These are phyloP conservation scores for Alternaria triticimaculans DNA, from an alignment of 2,329 filamentous ascomycete genomes.

Conservation along the genomic window DNA sequence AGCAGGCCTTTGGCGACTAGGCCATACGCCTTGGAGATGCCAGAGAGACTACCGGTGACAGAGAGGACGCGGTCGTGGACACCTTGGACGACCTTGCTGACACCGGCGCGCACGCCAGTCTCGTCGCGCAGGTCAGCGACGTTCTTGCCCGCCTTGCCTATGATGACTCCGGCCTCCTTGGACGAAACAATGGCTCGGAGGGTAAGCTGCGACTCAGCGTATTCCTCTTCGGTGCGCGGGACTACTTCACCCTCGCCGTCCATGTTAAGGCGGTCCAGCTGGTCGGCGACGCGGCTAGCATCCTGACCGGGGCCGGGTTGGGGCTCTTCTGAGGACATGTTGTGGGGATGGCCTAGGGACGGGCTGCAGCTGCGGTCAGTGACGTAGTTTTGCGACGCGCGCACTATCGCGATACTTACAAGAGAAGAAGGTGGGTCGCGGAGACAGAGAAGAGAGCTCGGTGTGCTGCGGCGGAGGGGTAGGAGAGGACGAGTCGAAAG, in stretches of 20 bases:
- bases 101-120: conserved; percentile 96
- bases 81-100: conserved; percentile 97
- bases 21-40: conserved; percentile 89
- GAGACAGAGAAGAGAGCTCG: conserved; percentile 4
- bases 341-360: conserved; percentile 44
- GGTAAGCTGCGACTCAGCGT: conserved; percentile 89
- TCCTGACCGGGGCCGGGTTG: conserved; percentile 42
- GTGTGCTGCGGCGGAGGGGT: conserved; percentile 9
- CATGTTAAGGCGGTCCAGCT: conserved; percentile 51
- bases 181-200: conserved; percentile 97
- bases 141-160: conserved; percentile 98
- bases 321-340: conserved; percentile 52
- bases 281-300: conserved; percentile 49
- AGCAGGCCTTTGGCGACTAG: conserved; percentile 90
- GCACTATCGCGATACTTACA: conserved; percentile 25
- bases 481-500: conserved; percentile 9
- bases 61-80: conserved; percentile 97
- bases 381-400: conserved; percentile 30
- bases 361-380: conserved; percentile 38
- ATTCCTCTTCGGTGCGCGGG: conserved; percentile 96
- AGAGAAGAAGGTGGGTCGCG: conserved; percentile 12
- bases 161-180: conserved; percentile 98
- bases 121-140: conserved; percentile 96
- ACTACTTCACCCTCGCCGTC: conserved; percentile 68
- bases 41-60: conserved; percentile 87